Conservation (phyloP, 352 stramenopile genomes). For the Pseudoperonospora humuli region DNA sequence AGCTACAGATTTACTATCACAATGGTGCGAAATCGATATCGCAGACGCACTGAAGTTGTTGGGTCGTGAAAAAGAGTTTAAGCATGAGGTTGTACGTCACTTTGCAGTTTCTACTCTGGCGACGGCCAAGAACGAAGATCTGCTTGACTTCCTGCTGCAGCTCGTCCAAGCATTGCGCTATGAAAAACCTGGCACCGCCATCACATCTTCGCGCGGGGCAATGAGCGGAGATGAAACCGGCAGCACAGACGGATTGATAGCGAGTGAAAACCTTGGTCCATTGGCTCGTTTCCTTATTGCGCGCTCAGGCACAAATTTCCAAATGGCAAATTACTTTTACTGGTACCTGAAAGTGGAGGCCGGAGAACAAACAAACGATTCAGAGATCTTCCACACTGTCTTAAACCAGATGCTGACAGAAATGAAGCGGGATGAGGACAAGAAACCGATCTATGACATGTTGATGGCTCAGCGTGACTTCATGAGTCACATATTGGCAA, state of each 20-base stretch:
- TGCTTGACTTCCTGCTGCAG: constrained; percentile 97
- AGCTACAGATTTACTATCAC: constrained; percentile 66
- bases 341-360: constrained; percentile 88
- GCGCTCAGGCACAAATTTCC: constrained; percentile 88
- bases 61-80: constrained; percentile 86
- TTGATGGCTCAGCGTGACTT: constrained; percentile 89
- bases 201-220: constrained; percentile 29
- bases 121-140: constrained; percentile 93
- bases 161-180: constrained; percentile 96
- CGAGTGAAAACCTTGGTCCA: constrained; percentile 50
- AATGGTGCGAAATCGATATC: constrained; percentile 93
- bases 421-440: constrained; percentile 88
- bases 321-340: constrained; percentile 98
- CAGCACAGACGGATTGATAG: constrained; percentile 35
- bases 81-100: constrained; percentile 88
- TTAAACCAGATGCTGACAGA: constrained; percentile 91
- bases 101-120: constrained; percentile 96
- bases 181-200: constrained; percentile 41
- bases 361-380: constrained; percentile 59
- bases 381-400: constrained; percentile 71
- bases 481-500: constrained; percentile 89
- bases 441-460: constrained; percentile 87
- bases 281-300: constrained; percentile 93
- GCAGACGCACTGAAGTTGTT: constrained; percentile 97
- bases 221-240: constrained; percentile 34